Evolutionary conservation across 352 stramenopile species (phyloP), one percentile per base, ranked within the genome.

Genomic region (Peronosclerospora sorghi): DNA sequence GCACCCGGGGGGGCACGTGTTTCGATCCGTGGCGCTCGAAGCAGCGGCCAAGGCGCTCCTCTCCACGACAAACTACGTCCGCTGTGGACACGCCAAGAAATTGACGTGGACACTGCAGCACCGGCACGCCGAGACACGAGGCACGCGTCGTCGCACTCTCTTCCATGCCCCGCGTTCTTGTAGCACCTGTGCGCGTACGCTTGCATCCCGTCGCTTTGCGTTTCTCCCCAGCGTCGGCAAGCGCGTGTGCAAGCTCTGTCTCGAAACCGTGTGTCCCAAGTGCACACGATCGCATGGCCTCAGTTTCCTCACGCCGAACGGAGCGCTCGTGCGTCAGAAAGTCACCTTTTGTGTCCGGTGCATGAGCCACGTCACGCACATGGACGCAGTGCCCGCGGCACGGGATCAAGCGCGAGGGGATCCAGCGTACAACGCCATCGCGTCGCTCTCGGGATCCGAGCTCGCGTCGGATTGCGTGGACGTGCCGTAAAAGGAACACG

Each of bases 341-440:
- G 54, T 70, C 30, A 47, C 53, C 0, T 70, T 75, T 29, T 75
- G 65, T 37, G 38, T 52, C 9, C 48, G 50, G 27, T 72, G 65
- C 36, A 36, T 73, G 15, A 58, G 47, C 39, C 54, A 73, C 36
- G 54, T 66, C 9, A 58, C 57, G 39, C 45, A 51, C 8, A 59
- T 57, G 53, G 58, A 59, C 35, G 56, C 62, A 5, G 21, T 61
- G 15, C 28, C 51, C 13, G 50, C 46, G 36, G 41, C 49, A 32
- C 46, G 44, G 6, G 59, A 62, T n/a, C 49, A 62, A 41, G 58
- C 61, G 0, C 47, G 51, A 12, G 54, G 57, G 12, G 67, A 65
- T 29, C 42, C 52, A 41, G 56, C 60, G 21, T 65, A 63, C 51
- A 65, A 54, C n/a, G 46, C 54, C 12, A 62, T 68, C 40, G 32